phyloP scores from a whole-genome alignment of 495 filamentous ascomycete species.

The Lichenothelia convexa region DNA sequence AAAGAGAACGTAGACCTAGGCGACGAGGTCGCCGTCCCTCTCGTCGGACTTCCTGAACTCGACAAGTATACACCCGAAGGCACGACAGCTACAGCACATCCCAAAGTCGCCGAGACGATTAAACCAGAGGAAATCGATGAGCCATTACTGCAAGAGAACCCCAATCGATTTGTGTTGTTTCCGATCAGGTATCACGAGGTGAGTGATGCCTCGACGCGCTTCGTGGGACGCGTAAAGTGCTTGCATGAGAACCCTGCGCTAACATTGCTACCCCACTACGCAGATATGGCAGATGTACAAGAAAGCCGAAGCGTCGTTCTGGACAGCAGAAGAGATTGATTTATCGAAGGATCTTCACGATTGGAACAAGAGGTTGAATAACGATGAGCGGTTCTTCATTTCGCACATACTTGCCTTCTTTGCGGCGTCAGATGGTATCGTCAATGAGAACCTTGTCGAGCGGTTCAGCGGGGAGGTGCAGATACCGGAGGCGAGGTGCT shows the following conservation, averaged over 20 bases:
- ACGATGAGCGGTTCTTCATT: slow-evolving; percentile 95
- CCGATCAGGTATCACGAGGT: slow-evolving; percentile 99
- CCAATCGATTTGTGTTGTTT: slow-evolving; percentile 91
- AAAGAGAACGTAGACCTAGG: slow-evolving; percentile 67
- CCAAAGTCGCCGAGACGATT: slow-evolving; percentile 27
- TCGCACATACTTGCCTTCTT: slow-evolving; percentile 99
- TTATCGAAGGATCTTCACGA: slow-evolving; percentile 96
- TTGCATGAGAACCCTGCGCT: slow-evolving; percentile 13
- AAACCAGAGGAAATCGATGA: slow-evolving; percentile 62
- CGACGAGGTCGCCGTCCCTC: slow-evolving; percentile 28
- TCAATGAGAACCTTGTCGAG: slow-evolving; percentile 98
- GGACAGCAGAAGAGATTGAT: slow-evolving; percentile 98
- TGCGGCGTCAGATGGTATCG: slow-evolving; percentile 96
- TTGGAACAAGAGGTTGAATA: slow-evolving; percentile 93
- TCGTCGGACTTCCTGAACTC: slow-evolving; percentile 34
- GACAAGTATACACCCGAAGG: slow-evolving; percentile 34
- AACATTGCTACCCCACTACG: slow-evolving; percentile 22
- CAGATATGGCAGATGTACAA: slow-evolving; percentile 99
- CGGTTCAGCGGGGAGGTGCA: slow-evolving; percentile 96
- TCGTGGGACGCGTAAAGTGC: slow-evolving; percentile 48
- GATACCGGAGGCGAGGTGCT: slow-evolving; percentile 94
- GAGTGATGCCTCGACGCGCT: slow-evolving; percentile 26
- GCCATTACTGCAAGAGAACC: slow-evolving; percentile 89
- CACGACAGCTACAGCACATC: slow-evolving; percentile 10
- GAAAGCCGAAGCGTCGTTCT: slow-evolving; percentile 99